A percentile compares a stretch with the other conserved stretches of the same genome.
These are phyloP conservation scores for Termitomyces sp. DNA, from an alignment of 768 basidiomycete species.

Conservation along the genomic window DNA sequence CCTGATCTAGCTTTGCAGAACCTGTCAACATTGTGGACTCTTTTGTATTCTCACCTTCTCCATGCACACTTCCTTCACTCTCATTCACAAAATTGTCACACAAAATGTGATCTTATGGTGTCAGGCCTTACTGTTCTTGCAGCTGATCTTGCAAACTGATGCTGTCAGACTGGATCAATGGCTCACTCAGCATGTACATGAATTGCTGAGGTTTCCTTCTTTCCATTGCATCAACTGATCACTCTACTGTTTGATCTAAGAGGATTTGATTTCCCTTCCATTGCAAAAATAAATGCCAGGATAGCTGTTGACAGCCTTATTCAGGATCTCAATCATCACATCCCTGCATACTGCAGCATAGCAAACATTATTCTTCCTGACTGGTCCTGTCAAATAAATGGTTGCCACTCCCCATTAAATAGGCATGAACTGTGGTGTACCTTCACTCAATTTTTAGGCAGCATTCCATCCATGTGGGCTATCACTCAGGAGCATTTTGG, in stretches of 20 bases:
- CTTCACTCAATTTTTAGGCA: too few relatives aligned
- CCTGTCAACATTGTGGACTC: constrained; percentile 17
- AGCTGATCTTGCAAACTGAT: constrained; percentile 19
- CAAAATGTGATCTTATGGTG: constrained; percentile 21
- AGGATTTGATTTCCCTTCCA: too few relatives aligned
- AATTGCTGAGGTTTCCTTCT: constrained; percentile 22
- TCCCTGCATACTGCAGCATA: constrained; percentile 9
- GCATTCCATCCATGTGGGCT: too few relatives aligned
- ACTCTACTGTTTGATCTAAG: too few relatives aligned
- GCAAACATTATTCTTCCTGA: too few relatives aligned
- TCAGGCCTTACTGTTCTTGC: constrained; percentile 19
- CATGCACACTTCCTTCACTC: constrained; percentile 18
- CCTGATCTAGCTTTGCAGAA: not conserved
- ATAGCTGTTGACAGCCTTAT: constrained; percentile 19
- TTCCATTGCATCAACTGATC: not conserved
- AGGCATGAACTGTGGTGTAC: not conserved
- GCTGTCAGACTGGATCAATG: constrained; percentile 16
- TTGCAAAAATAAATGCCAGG: constrained; percentile 15
- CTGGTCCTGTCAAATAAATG: too few relatives aligned
- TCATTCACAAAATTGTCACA: constrained; percentile 18
- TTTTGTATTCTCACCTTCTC: constrained; percentile 22
- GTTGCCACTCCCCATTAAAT: not conserved
- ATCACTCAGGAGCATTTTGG: too few relatives aligned
- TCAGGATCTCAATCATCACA: constrained; percentile 24
- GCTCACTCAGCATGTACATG: constrained; percentile 18